Percentiles rank a stretch among this genome's conserved stretches.
Conservation (phyloP, 352 stramenopile genomes). For the Peronospora destructor region DNA sequence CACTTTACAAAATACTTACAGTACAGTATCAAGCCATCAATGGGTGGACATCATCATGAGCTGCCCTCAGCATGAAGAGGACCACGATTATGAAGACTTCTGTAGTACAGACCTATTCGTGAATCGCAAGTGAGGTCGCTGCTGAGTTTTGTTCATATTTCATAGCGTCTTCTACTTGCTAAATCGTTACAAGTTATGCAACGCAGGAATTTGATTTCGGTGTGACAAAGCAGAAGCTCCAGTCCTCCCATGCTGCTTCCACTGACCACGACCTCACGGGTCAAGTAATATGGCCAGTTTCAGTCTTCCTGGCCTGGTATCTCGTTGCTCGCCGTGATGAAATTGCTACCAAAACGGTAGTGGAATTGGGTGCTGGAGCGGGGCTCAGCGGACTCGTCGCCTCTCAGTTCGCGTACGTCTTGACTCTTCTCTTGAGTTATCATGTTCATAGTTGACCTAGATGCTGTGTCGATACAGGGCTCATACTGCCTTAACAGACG, state of each 20-base stretch:
- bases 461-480: slow-evolving; percentile 22
- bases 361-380: slow-evolving; percentile 48
- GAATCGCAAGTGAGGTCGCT: slow-evolving; percentile 39
- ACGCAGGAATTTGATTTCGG: slow-evolving; percentile 49
- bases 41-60: slow-evolving; percentile 5
- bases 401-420: slow-evolving; percentile 48
- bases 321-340: slow-evolving; percentile 27
- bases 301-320: slow-evolving; percentile 51
- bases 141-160: neutral
- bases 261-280: slow-evolving; percentile 74
- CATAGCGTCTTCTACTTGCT: neutral
- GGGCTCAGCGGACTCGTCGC: slow-evolving; percentile 55
- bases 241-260: slow-evolving; percentile 43
- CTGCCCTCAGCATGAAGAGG: slow-evolving; percentile 9
- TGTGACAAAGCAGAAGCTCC: slow-evolving; percentile 36
- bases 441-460: slow-evolving; percentile 6
- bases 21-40: neutral
- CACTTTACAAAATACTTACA: slow-evolving; percentile 1
- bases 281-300: slow-evolving; percentile 74
- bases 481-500: slow-evolving; percentile 54
- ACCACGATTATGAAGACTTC: slow-evolving; percentile 35
- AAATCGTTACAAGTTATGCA: slow-evolving; percentile 28
- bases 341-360: slow-evolving; percentile 39
- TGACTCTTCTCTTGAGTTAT: slow-evolving; percentile 1
- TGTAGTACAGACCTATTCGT: slow-evolving; percentile 54